Evolutionary conservation across 164 flowering plant species (phyloP).

Genomic region (Dillenia turbinata): DNA sequence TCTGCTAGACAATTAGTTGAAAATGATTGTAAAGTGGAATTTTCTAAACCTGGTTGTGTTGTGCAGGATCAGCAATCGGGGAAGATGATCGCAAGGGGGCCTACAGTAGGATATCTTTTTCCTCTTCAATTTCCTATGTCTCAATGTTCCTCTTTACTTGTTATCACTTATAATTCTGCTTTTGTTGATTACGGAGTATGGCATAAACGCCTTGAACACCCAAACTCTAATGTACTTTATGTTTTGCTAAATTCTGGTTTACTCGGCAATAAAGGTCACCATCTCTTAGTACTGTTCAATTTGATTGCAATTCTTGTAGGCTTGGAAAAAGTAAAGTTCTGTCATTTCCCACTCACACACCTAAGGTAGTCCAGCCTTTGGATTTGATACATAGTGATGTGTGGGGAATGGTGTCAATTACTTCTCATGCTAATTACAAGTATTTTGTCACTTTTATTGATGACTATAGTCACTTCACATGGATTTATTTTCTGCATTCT

Average conservation of each 20-base stretch:
- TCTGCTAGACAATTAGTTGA: not conserved
- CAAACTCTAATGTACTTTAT: not conserved
- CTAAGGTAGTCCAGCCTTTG: not conserved
- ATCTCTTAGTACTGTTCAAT: not conserved
- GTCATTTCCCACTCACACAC: not conserved
- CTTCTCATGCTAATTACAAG: constrained; percentile 5
- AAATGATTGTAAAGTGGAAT: constrained; percentile 1
- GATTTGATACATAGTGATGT: constrained; percentile 11
- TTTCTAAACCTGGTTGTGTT: constrained; percentile 3
- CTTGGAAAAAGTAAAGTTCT: constrained; percentile 8
- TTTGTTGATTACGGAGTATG: not conserved
- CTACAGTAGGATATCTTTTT: not conserved
- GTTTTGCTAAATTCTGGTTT: constrained; percentile 3
- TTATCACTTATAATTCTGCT: not conserved
- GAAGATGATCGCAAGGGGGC: constrained; percentile 6
- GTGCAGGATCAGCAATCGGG: not conserved
- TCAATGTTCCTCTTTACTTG: not conserved
- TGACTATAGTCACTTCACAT: constrained; percentile 3
- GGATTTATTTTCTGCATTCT: constrained; percentile 12
- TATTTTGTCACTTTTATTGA: constrained; percentile 11
- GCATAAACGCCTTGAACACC: not conserved
- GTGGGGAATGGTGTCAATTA: not conserved
- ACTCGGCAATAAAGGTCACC: not conserved
- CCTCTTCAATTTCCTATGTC: not conserved
- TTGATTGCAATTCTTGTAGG: constrained; percentile 3